Percentiles rank a stretch among this genome's conserved stretches.
These are phyloP conservation scores for Vigna unguiculata DNA, from an alignment of 306 rosid genomes.

Conservation along the genomic window DNA sequence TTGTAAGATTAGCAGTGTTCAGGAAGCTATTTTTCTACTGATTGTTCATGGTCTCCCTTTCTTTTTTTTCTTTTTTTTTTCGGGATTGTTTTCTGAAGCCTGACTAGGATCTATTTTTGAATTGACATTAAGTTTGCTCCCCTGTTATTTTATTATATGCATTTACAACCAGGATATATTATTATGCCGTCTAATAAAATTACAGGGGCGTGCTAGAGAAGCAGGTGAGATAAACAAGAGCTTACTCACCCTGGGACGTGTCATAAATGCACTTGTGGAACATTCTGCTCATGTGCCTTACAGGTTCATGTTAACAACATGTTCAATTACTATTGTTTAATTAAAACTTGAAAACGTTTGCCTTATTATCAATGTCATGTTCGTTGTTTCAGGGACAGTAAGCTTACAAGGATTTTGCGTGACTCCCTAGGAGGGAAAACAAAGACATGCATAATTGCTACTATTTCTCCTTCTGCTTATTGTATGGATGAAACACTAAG, in stretches of 20 bases:
- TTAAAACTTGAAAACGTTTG: slow-evolving; percentile 16
- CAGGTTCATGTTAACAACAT: slow-evolving; percentile 58
- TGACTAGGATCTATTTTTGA: neutral
- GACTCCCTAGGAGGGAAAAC: slow-evolving; percentile 98
- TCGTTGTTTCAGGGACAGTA: slow-evolving; percentile 78
- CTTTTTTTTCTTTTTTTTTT: no score
- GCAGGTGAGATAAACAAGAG: slow-evolving; percentile 99
- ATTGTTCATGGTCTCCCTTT: neutral
- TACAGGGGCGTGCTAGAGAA: slow-evolving; percentile 97
- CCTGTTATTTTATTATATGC: slow-evolving; percentile 2
- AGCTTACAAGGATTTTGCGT: slow-evolving; percentile 90
- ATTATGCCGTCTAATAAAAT: slow-evolving; percentile 32
- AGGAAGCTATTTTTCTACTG: neutral
- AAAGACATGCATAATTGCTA: slow-evolving; percentile 96
- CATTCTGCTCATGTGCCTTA: slow-evolving; percentile 94
- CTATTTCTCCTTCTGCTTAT: slow-evolving; percentile 83
- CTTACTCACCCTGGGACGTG: slow-evolving; percentile 96
- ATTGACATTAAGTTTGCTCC: slow-evolving; percentile 4
- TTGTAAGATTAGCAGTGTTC: neutral
- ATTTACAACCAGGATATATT: neutral
- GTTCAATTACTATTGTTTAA: slow-evolving; percentile 7
- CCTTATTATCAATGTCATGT: slow-evolving; percentile 38
- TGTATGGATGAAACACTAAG: slow-evolving; percentile 94
- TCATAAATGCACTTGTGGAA: slow-evolving; percentile 94
- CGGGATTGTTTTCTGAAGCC: neutral